These are phyloP conservation scores for Elongisporangium undulatum DNA, from an alignment of 352 stramenopile species.

Conservation along the genomic window DNA sequence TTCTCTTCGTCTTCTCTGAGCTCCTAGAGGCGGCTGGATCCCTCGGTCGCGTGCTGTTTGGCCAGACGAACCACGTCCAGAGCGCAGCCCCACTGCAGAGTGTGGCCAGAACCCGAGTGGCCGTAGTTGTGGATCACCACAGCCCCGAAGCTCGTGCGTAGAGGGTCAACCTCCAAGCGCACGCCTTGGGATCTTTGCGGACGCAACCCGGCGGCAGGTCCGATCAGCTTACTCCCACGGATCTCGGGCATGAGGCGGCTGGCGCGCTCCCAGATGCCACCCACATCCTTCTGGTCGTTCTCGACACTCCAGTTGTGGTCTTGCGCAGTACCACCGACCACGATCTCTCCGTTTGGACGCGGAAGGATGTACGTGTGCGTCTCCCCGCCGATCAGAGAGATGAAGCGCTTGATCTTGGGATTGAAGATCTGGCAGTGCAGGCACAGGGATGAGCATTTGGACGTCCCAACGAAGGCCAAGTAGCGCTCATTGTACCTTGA, in stretches of 20 bases:
- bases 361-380: slow-evolving; percentile 70
- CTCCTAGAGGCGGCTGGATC: background rate
- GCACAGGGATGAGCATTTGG: background rate
- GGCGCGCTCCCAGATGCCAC: slow-evolving; percentile 48
- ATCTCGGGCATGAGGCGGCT: slow-evolving; percentile 36
- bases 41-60: slow-evolving; percentile 7
- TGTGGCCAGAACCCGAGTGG: slow-evolving; percentile 62
- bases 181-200: slow-evolving; percentile 33
- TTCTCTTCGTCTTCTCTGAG: background rate
- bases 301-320: slow-evolving; percentile 43
- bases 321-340: slow-evolving; percentile 63
- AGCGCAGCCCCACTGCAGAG: slow-evolving; percentile 65
- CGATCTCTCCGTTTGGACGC: slow-evolving; percentile 48
- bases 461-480: background rate
- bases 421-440: slow-evolving; percentile 26
- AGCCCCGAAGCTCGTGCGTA: slow-evolving; percentile 24
- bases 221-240: slow-evolving; percentile 32
- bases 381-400: slow-evolving; percentile 33
- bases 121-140: slow-evolving; percentile 71
- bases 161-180: slow-evolving; percentile 38
- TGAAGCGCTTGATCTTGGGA: slow-evolving; percentile 42
- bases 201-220: slow-evolving; percentile 35
- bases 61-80: slow-evolving; percentile 39
- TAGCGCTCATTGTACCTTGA: slow-evolving; percentile 22
- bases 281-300: slow-evolving; percentile 33